A percentile compares a stretch with the other conserved stretches of the same genome.
Conservation (phyloP, 495 filamentous ascomycete species). For the Pyrenula massariospora region DNA sequence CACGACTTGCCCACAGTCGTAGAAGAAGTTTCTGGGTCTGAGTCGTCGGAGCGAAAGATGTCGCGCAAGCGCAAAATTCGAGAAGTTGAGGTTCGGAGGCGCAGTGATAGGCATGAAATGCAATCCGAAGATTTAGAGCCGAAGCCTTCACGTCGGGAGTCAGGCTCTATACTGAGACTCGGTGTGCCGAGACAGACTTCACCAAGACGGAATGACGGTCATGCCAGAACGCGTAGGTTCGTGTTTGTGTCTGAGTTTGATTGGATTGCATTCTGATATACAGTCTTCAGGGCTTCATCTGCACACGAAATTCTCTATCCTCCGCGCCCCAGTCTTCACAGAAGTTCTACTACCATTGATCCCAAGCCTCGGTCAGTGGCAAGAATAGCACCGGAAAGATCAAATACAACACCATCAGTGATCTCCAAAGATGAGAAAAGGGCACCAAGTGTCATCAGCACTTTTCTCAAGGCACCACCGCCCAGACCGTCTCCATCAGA, state of each 20-base stretch:
- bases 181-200: not conserved
- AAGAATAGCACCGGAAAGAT: conserved; percentile 2
- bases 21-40: not conserved
- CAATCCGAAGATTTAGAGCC: not conserved
- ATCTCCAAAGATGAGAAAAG: conserved; percentile 19
- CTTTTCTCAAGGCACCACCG: conserved; percentile 16
- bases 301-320: not conserved
- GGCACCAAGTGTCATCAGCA: conserved; percentile 15
- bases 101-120: not conserved
- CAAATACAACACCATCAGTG: conserved; percentile 22
- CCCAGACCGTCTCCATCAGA: not conserved
- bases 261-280: not conserved
- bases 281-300: not conserved
- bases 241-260: not conserved
- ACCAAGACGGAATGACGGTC: not conserved
- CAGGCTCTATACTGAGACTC: not conserved
- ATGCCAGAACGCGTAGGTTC: not conserved
- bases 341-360: conserved; percentile 23
- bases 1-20: not conserved
- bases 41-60: not conserved
- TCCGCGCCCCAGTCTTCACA: not conserved
- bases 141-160: not conserved
- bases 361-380: conserved; percentile 12
- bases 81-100: not conserved
- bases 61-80: not conserved